A percentile compares a stretch with the other conserved stretches of the same genome.
These are phyloP conservation scores for Zygotorulaspora danielsina DNA, from an alignment of 805 yeast species.

Conservation along the genomic window DNA sequence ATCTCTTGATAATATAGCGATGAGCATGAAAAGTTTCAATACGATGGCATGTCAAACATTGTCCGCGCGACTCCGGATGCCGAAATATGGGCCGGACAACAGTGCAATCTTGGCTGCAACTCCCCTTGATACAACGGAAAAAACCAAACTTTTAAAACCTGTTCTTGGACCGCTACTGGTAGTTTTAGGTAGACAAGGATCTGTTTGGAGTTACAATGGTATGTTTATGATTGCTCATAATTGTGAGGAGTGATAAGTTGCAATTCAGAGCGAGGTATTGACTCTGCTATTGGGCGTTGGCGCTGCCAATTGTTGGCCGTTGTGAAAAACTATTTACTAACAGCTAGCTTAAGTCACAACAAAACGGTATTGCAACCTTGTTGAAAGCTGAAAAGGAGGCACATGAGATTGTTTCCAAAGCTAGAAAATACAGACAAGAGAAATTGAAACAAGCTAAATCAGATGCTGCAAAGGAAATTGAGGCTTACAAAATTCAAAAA, in stretches of 20 bases:
- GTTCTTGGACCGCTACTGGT: neutral
- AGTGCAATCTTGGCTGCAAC: conserved; percentile 13
- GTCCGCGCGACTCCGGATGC: conserved; percentile 3
- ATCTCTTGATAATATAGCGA: conserved; percentile 2
- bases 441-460: conserved; percentile 90
- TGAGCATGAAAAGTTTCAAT: conserved; percentile 8
- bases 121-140: conserved; percentile 3
- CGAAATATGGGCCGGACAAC: neutral
- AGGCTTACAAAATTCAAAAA: conserved; percentile 76
- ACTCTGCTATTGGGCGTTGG: no score
- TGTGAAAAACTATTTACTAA: conserved; percentile 3
- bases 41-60: neutral
- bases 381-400: conserved; percentile 89
- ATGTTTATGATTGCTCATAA: neutral
- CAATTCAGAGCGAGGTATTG: no score
- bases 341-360: conserved; percentile 22
- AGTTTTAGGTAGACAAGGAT: neutral
- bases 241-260: no score
- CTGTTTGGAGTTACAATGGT: neutral
- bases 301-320: conserved; percentile 1
- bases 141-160: neutral
- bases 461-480: conserved; percentile 88
- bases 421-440: conserved; percentile 73
- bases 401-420: conserved; percentile 90
- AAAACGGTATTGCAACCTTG: conserved; percentile 37